Conservation (phyloP, 202 grass and related monocot genomes). For the Digitaria exilis region DNA sequence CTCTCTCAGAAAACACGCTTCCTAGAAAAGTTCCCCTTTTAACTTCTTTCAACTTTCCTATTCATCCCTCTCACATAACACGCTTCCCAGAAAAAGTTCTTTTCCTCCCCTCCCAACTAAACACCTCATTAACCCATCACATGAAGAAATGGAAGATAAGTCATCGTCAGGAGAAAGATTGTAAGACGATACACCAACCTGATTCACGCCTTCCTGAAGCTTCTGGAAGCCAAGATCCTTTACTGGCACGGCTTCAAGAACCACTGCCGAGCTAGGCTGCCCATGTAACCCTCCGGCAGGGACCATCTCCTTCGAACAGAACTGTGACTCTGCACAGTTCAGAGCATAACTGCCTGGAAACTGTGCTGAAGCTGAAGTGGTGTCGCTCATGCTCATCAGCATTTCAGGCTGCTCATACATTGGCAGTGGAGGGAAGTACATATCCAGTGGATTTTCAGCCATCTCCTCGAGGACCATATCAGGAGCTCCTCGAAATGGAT, state of each 20-base stretch:
- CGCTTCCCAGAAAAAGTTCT: too few species aligned
- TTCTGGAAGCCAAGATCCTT: constrained; percentile 55
- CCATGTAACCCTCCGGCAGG: background rate
- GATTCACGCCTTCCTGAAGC: constrained; percentile 60
- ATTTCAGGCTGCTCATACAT: constrained; percentile 24
- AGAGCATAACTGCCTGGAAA: background rate
- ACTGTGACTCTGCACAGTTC: constrained; percentile 7
- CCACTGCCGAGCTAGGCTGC: background rate
- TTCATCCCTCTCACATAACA: too few species aligned
- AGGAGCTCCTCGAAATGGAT: constrained; percentile 27
- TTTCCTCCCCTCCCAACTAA: too few species aligned
- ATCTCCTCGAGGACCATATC: constrained; percentile 54
- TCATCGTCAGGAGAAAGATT: background rate
- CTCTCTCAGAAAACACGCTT: too few species aligned
- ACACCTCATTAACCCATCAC: too few species aligned
- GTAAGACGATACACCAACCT: constrained; percentile 34
- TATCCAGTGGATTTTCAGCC: constrained; percentile 51
- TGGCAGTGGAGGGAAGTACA: constrained; percentile 26
- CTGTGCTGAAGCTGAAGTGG: constrained; percentile 18
- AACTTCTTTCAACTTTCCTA: too few species aligned
- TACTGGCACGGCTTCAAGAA: constrained; percentile 30
- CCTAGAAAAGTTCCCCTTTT: too few species aligned
- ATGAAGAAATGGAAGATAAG: background rate
- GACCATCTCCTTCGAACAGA: background rate
- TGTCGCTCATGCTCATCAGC: background rate